Evolutionary conservation across 2,329 filamentous ascomycete species (phyloP).

Genomic region (Fusarium vanettenii): DNA sequence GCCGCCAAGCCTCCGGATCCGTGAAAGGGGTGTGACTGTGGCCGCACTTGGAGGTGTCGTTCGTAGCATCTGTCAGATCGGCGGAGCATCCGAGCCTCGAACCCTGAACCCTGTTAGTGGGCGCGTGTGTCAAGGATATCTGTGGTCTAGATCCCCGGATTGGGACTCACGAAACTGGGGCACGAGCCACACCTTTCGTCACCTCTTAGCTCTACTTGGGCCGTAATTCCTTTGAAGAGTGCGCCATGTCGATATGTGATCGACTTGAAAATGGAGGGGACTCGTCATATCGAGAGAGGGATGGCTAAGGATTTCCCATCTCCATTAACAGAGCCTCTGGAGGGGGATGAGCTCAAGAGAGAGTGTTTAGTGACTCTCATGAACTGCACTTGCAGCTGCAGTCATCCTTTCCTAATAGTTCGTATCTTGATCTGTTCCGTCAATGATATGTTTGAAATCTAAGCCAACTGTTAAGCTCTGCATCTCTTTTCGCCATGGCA

Average conservation of each 20-base stretch:
- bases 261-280: not conserved
- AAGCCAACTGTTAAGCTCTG: not conserved
- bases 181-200: slow-evolving; percentile 26
- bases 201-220: slow-evolving; percentile 1
- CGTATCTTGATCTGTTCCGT: not conserved
- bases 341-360: not conserved
- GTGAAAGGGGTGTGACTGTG: slow-evolving; percentile 1
- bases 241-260: not conserved
- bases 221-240: slow-evolving; percentile 1
- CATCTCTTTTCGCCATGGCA: not conserved
- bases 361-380: not conserved
- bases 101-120: slow-evolving; percentile 41
- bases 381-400: not conserved
- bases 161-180: slow-evolving; percentile 20
- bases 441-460: not conserved
- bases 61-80: slow-evolving; percentile 25
- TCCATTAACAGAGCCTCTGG: not conserved
- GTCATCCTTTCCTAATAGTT: not conserved
- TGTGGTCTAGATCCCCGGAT: slow-evolving; percentile 34
- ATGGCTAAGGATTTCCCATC: not conserved
- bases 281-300: not conserved
- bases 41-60: slow-evolving; percentile 2
- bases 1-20: slow-evolving; percentile 23
- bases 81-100: slow-evolving; percentile 29
- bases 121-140: slow-evolving; percentile 26